Conservation (phyloP, 345 rosid species). For the Populus simonii region DNA sequence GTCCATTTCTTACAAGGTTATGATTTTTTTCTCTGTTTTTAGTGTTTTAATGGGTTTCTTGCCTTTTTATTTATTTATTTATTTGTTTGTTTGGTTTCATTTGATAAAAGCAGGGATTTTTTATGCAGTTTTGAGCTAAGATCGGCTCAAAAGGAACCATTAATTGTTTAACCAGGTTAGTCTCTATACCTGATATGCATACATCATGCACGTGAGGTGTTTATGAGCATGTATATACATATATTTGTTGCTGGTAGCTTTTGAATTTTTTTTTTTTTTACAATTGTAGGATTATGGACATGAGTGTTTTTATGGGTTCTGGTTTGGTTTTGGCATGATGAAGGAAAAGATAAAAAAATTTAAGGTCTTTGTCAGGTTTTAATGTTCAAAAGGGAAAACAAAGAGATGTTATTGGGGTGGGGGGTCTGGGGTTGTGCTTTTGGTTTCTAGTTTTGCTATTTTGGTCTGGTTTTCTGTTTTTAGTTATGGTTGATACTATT, state of each 20-base stretch:
- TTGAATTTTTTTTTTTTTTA: background rate
- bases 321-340: background rate
- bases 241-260: background rate
- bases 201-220: background rate
- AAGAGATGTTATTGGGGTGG: background rate
- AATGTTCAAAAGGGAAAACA: background rate
- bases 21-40: background rate
- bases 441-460: background rate
- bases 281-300: background rate
- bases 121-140: slow-evolving; percentile 30
- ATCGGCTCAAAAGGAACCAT: slow-evolving; percentile 23
- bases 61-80: background rate
- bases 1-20: slow-evolving; percentile 30
- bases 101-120: slow-evolving; percentile 16
- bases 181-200: background rate
- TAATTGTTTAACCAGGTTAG: slow-evolving; percentile 14
- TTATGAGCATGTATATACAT: background rate
- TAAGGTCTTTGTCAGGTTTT: background rate
- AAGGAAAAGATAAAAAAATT: background rate
- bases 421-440: background rate
- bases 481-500: background rate
- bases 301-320: background rate
- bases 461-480: background rate
- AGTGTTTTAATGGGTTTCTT: background rate
- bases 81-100: slow-evolving; percentile 1